A percentile compares a stretch with the other conserved stretches of the same genome.
Conservation (phyloP, 805 yeast species). For the Saccharomycopsis fodiens region DNA sequence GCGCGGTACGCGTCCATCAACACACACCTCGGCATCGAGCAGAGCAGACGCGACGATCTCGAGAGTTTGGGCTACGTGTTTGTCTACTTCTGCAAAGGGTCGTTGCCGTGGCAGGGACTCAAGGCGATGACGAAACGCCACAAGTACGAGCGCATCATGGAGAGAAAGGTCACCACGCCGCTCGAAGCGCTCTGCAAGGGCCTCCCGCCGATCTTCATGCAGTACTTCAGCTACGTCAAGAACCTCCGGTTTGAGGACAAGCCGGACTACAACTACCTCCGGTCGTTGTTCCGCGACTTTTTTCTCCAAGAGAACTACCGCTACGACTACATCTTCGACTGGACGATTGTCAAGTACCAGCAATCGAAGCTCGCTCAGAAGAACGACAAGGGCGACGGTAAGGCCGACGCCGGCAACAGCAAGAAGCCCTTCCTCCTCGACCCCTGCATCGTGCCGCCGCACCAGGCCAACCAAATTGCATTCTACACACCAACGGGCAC, state of each 20-base stretch:
- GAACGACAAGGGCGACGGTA: constrained; percentile 27
- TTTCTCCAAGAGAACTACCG: constrained; percentile 81
- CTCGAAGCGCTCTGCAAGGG: constrained; percentile 84
- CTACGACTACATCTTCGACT: constrained; percentile 92
- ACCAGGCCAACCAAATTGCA: constrained; percentile 20
- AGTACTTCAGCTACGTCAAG: constrained; percentile 82
- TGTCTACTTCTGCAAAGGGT: constrained; percentile 90
- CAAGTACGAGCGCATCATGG: constrained; percentile 93
- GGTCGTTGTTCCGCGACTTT: constrained; percentile 83
- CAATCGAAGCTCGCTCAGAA: constrained; percentile 39
- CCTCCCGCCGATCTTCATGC: constrained; percentile 81
- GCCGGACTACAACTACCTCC: constrained; percentile 86
- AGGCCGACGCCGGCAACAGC: constrained; percentile 1
- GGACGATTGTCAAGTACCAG: constrained; percentile 84
- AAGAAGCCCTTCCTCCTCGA: constrained; percentile 19
- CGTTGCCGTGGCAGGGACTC: constrained; percentile 97
- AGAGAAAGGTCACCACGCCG: constrained; percentile 86
- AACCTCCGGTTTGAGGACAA: constrained; percentile 91
- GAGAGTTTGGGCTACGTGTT: constrained; percentile 93
- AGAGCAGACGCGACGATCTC: constrained; percentile 91
- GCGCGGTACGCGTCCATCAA: constrained; percentile 94
- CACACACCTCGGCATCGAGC: constrained; percentile 96
- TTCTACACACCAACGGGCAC: constrained; percentile 16
- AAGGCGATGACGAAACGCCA: constrained; percentile 96
- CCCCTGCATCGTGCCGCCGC: constrained; percentile 16